phyloP scores from a whole-genome alignment of 257 asterid genomes.

The Salvia rosmarinus region DNA sequence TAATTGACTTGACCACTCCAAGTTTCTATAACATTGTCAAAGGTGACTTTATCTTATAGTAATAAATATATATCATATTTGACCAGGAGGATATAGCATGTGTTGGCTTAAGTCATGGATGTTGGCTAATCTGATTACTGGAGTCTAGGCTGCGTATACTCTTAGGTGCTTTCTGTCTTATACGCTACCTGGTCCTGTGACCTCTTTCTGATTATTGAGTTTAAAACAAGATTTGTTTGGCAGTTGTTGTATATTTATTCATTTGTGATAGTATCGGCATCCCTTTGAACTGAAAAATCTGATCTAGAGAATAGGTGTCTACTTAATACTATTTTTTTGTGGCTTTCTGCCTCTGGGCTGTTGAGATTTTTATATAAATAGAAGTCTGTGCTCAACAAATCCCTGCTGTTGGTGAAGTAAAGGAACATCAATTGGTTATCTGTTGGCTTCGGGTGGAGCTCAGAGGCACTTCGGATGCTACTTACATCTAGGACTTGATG shows the following conservation, averaged over 20 bases:
- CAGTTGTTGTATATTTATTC: background rate
- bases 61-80: background rate
- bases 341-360: background rate
- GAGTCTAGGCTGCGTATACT: background rate
- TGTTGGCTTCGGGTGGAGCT: background rate
- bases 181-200: background rate
- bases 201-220: background rate
- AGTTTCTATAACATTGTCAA: conserved; percentile 7
- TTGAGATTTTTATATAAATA: background rate
- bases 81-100: background rate
- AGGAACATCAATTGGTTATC: background rate
- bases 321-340: background rate
- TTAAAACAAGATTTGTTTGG: background rate
- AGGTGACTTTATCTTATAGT: background rate
- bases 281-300: background rate
- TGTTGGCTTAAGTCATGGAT: background rate
- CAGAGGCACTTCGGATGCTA: background rate
- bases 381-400: background rate
- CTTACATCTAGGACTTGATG: conserved; percentile 1
- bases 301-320: background rate
- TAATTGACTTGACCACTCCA: background rate
- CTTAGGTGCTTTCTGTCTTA: background rate
- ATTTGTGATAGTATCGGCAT: background rate
- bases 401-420: background rate
- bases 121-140: background rate